Evolutionary conservation across 345 rosid species (phyloP).

Genomic region (Abelmoschus esculentus): DNA sequence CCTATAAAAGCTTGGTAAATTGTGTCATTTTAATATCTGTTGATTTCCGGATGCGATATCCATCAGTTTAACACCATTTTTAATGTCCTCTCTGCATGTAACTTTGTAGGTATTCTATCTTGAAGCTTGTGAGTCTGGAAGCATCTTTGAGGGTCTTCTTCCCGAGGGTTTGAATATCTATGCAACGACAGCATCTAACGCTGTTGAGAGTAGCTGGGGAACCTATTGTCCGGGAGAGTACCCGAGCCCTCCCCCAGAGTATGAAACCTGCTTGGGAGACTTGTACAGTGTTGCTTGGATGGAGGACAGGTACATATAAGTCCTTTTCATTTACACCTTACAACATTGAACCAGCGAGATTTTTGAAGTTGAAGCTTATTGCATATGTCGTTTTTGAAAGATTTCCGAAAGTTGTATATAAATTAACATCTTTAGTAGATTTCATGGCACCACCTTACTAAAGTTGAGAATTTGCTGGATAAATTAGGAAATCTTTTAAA

Average conservation of each 20-base stretch:
- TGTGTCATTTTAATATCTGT: neutral
- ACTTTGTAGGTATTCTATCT: conserved; percentile 84
- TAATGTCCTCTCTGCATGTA: neutral
- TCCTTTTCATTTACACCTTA: neutral
- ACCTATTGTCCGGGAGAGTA: conserved; percentile 93
- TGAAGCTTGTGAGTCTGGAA: conserved; percentile 99
- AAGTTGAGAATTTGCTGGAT: neutral
- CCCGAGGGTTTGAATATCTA: conserved; percentile 81
- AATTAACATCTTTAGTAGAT: neutral
- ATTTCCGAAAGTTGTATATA: neutral
- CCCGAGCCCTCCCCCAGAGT: conserved; percentile 87
- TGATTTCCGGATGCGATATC: neutral
- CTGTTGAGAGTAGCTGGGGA: conserved; percentile 95
- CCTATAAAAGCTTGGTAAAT: conserved; percentile 71
- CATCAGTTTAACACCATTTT: conserved; percentile 1
- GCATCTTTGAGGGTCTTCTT: conserved; percentile 98
- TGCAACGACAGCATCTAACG: conserved; percentile 96
- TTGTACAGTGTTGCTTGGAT: conserved; percentile 96
- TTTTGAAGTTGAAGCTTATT: neutral
- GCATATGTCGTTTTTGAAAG: neutral
- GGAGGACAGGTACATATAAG: conserved; percentile 68
- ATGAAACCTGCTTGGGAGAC: conserved; percentile 95
- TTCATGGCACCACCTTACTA: neutral
- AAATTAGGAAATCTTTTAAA: neutral
- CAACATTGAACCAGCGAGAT: neutral